Conservation (phyloP, 495 filamentous ascomycete species). For the Penicillium cosmopolitanum region DNA sequence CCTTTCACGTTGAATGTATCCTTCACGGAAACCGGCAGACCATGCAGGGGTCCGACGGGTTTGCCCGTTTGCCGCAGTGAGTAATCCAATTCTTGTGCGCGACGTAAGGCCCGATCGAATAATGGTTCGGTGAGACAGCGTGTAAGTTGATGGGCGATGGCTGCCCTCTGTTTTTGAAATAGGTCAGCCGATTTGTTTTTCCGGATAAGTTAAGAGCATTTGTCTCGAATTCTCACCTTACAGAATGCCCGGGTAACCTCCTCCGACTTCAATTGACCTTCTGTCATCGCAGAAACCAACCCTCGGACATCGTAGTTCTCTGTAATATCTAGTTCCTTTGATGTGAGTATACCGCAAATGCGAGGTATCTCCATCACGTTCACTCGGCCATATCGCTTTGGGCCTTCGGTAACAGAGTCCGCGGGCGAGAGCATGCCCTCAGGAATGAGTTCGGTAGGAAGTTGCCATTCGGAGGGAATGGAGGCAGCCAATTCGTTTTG, state of each 20-base stretch:
- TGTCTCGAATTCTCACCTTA: slow-evolving; percentile 44
- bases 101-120: slow-evolving; percentile 61
- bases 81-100: slow-evolving; percentile 62
- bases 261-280: slow-evolving; percentile 50
- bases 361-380: slow-evolving; percentile 52
- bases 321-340: slow-evolving; percentile 60
- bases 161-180: slow-evolving; percentile 46
- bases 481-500: slow-evolving; percentile 46
- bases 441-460: slow-evolving; percentile 38
- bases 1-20: slow-evolving; percentile 67
- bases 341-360: slow-evolving; percentile 53
- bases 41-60: slow-evolving; percentile 65
- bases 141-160: slow-evolving; percentile 63
- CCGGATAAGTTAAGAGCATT: neutral
- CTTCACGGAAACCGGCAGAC: slow-evolving; percentile 68
- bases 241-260: slow-evolving; percentile 64
- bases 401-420: slow-evolving; percentile 44
- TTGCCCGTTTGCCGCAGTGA: slow-evolving; percentile 51
- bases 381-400: slow-evolving; percentile 35
- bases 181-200: neutral
- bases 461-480: slow-evolving; percentile 53
- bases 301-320: slow-evolving; percentile 57
- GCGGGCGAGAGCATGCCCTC: slow-evolving; percentile 43
- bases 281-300: slow-evolving; percentile 51
- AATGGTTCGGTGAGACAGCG: slow-evolving; percentile 71